Evolutionary conservation across 176 grass and related monocot species (phyloP).

Genomic region (sorghum (Sorghum bicolor)): DNA sequence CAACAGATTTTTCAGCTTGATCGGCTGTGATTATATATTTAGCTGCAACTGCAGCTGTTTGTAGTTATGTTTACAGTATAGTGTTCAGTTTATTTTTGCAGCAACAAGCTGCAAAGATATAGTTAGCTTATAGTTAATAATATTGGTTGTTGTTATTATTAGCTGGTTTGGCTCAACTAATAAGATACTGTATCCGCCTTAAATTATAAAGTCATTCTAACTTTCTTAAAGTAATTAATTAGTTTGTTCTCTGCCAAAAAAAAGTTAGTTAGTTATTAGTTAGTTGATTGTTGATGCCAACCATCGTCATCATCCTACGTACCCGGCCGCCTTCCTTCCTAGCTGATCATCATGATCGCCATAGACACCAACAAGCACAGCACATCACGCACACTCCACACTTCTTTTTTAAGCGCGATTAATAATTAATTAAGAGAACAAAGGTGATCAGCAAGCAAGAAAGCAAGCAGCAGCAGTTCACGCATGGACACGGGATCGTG

Average conservation of each 20-base stretch:
- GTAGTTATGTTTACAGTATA: no score
- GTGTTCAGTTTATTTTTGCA: no score
- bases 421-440: neutral
- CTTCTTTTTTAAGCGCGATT: neutral
- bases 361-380: neutral
- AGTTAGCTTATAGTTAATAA: neutral
- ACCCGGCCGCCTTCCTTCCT: neutral
- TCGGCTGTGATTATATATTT: no score
- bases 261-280: neutral
- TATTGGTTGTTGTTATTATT: neutral
- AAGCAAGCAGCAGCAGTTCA: neutral
- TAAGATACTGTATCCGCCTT: no score
- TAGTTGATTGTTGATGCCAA: neutral
- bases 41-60: no score
- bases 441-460: no score
- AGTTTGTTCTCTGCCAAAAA: no score
- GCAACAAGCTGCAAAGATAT: no score
- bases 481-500: neutral
- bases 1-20: no score
- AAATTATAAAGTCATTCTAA: no score
- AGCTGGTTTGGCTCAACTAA: neutral
- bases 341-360: constrained; percentile 26
- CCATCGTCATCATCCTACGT: neutral
- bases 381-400: neutral
- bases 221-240: no score